Base-by-base conservation (phyloP, 2,329 filamentous ascomycete species). In the Blastomyces percursus region DNA sequence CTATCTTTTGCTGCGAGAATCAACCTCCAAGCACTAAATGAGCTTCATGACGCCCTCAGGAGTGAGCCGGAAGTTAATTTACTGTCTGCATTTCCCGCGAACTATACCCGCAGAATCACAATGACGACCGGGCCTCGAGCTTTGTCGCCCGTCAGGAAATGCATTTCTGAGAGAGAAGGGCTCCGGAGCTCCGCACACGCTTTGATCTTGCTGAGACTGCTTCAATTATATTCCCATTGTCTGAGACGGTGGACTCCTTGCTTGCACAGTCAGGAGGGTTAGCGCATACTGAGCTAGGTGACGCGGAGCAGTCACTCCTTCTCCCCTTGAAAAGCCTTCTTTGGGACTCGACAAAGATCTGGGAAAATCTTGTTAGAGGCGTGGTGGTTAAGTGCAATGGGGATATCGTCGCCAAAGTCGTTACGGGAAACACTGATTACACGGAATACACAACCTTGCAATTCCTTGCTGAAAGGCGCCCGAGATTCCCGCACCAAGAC, bases 361-460 rank as follows among this genome's bases (percentile, higher is more conserved):
- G 66, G 66, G 66, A 71, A 60, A 60, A 24, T 21, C 56, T 40
- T 42, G 40, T 68, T 19, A 63, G 69, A 63, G 68, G 69, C 6
- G 51, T 69, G 12, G 67, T 71, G 54, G 65, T 71, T 16, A 69
- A 67, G 21, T 69, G 68, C 54, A 66, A 60, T 44, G 65, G 71
- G 11, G 59, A 68, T 0, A 63, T 71, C 48, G 62, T 66, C 27
- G 62, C 64, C 40, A 71, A 69, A 63, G 63, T 70, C 27, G 61
- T 70, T n/a, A 38, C 16, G 0, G 62, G 60, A 42, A 67, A 48
- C 30, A 50, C 11, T 1, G 65, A 70, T 50, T 61, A 64, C 48
- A 71, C 69, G 0, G 69, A 72, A 58, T 71, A 72, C 56, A 69
- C 67, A 1, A 69, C 61, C 44, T 62, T 73, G 44, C 59, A 70